Percentiles rank a stretch among this genome's conserved stretches.
Conservation (phyloP, 768 basidiomycete genomes). For the Phanerochaete carnosa region DNA sequence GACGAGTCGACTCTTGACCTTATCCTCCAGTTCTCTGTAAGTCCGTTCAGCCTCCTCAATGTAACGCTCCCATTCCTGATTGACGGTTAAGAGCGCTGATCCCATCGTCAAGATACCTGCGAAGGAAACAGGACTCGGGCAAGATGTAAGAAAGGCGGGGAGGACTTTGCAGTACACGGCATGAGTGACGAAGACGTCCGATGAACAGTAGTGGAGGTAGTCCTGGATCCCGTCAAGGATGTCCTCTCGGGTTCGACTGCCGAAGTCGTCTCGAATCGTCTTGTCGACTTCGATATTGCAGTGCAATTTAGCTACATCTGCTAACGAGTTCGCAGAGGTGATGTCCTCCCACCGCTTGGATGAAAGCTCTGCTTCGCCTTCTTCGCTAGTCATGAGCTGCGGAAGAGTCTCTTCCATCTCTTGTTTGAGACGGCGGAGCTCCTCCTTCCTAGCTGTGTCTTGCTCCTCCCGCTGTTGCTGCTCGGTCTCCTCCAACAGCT, state of each 20-base stretch:
- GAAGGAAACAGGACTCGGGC: conserved; percentile 92
- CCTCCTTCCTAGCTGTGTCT: conserved; percentile 33
- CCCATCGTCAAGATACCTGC: conserved; percentile 91
- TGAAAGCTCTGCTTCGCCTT: conserved; percentile 39
- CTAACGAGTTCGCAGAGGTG: conserved; percentile 87
- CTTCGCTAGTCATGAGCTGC: conserved; percentile 32
- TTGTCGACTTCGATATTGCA: conserved; percentile 82
- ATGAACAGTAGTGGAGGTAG: conserved; percentile 82
- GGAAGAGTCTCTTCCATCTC: conserved; percentile 41
- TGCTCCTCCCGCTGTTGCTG: conserved; percentile 34
- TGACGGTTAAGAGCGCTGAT: conserved; percentile 85
- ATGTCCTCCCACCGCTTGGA: conserved; percentile 86
- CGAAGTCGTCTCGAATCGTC: conserved; percentile 69
- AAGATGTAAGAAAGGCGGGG: conserved; percentile 76
- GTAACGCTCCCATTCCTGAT: conserved; percentile 87
- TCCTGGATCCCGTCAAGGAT: conserved; percentile 64
- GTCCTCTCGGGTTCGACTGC: conserved; percentile 61
- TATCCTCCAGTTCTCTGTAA: conserved; percentile 68
- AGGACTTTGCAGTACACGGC: conserved; percentile 73
- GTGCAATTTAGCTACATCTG: conserved; percentile 88
- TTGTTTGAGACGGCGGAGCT: conserved; percentile 35
- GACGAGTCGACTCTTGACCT: conserved; percentile 57
- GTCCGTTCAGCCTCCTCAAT: conserved; percentile 71
- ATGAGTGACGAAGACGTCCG: conserved; percentile 83
- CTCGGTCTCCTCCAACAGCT: conserved; percentile 43